Conservation (phyloP, 2,329 filamentous ascomycete species). For the Metarhizium sp. region DNA sequence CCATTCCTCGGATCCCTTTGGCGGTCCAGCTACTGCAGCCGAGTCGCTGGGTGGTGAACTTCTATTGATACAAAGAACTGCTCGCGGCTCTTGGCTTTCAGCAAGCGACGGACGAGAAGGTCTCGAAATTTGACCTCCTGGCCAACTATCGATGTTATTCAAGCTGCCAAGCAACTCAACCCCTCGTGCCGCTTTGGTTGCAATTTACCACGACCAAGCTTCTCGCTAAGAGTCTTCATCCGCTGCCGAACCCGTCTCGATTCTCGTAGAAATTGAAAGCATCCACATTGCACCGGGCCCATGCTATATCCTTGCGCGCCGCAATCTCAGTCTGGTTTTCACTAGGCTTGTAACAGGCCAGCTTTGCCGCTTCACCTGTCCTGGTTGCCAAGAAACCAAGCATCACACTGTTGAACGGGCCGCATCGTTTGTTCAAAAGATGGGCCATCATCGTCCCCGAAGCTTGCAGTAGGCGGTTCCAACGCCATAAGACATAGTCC, state of each 20-base stretch:
- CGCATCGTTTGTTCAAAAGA: too few species aligned
- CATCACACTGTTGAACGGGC: not conserved
- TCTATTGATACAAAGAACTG: too few species aligned
- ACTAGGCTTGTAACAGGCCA: not conserved
- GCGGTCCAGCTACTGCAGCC: too few species aligned
- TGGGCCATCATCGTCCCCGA: constrained; percentile 10
- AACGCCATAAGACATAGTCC: constrained; percentile 4
- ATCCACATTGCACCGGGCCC: not conserved
- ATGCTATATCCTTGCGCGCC: not conserved
- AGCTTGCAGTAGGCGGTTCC: too few species aligned
- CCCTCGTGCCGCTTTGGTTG: not conserved
- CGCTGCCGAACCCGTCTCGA: not conserved
- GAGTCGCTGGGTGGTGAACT: too few species aligned
- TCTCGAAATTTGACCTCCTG: too few species aligned
- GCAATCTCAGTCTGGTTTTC: not conserved
- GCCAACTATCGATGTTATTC: not conserved
- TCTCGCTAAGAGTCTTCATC: too few species aligned
- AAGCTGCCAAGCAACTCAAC: not conserved
- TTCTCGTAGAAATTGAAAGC: not conserved
- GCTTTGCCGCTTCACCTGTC: not conserved
- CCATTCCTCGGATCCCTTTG: too few species aligned
- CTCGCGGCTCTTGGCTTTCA: too few species aligned
- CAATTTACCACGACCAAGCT: too few species aligned
- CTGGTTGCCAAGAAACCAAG: not conserved
- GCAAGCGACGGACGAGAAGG: too few species aligned